Conservation (phyloP, 306 rosid species). For the Prunus mume region DNA sequence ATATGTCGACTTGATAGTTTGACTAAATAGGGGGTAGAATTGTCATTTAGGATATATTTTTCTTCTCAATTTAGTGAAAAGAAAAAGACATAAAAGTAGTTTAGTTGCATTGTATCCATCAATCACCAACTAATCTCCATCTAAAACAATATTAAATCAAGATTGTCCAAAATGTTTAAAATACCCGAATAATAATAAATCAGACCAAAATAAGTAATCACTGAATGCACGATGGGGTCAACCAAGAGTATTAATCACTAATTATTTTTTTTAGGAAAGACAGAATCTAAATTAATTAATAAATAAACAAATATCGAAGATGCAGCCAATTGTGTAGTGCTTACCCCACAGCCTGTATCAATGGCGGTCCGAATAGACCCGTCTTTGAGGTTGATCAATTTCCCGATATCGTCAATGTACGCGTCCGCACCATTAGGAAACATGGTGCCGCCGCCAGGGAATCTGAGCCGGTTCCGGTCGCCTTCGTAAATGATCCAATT, state of each 20-base stretch:
- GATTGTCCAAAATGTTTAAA: neutral
- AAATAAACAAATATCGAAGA: neutral
- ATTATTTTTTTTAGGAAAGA: neutral
- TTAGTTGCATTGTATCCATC: neutral
- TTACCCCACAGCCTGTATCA: constrained; percentile 94
- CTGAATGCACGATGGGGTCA: too few relatives aligned
- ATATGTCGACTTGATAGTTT: neutral
- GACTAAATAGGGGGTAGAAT: neutral
- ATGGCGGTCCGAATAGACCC: constrained; percentile 79
- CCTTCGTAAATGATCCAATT: constrained; percentile 79
- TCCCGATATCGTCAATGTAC: constrained; percentile 72
- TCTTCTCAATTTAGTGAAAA: neutral
- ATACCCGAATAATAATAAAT: neutral
- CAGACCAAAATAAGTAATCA: neutral
- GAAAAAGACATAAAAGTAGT: neutral
- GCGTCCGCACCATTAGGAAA: constrained; percentile 80
- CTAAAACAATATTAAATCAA: neutral
- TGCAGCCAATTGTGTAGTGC: neutral
- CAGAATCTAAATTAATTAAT: neutral
- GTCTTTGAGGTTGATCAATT: constrained; percentile 45
- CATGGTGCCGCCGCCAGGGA: constrained; percentile 94
- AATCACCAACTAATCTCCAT: neutral
- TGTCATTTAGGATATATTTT: neutral
- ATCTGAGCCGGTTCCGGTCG: constrained; percentile 51
- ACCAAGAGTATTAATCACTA: neutral